Conservation (phyloP, 2,329 filamentous ascomycete species). For the Verticillium nonalfalfae region DNA sequence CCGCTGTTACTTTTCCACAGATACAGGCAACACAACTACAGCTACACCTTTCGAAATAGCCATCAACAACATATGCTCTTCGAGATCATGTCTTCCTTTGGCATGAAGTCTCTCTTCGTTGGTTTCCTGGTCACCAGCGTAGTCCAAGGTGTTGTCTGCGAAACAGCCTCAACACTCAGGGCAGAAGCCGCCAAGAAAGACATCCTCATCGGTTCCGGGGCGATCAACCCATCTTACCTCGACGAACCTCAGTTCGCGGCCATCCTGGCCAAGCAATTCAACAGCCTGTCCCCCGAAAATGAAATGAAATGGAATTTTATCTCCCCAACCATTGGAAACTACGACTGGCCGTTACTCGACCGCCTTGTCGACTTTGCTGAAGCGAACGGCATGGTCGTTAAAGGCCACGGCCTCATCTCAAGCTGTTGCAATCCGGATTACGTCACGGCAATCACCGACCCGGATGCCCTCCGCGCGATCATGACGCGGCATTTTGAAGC, state of each 20-base stretch:
- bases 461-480: constrained; percentile 43
- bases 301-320: constrained; percentile 6
- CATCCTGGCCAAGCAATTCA: constrained; percentile 4
- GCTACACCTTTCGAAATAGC: background rate
- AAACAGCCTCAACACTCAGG: background rate
- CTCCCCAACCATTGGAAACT: constrained; percentile 29
- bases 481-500: constrained; percentile 55
- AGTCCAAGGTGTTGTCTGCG: background rate
- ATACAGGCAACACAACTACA: background rate
- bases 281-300: constrained; percentile 6
- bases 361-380: constrained; percentile 52
- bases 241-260: constrained; percentile 4
- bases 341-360: constrained; percentile 50
- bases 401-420: constrained; percentile 63
- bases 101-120: background rate
- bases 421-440: constrained; percentile 51
- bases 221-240: constrained; percentile 6
- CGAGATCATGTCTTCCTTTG: background rate
- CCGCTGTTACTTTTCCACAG: background rate
- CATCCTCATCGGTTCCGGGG: constrained; percentile 6
- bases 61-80: background rate
- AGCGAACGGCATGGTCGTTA: constrained; percentile 49
- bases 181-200: constrained; percentile 3
- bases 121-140: background rate
- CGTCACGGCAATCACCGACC: constrained; percentile 50